These are phyloP conservation scores for Neofusicoccum sp. DNA, from an alignment of 2,329 filamentous ascomycete genomes.

Conservation along the genomic window DNA sequence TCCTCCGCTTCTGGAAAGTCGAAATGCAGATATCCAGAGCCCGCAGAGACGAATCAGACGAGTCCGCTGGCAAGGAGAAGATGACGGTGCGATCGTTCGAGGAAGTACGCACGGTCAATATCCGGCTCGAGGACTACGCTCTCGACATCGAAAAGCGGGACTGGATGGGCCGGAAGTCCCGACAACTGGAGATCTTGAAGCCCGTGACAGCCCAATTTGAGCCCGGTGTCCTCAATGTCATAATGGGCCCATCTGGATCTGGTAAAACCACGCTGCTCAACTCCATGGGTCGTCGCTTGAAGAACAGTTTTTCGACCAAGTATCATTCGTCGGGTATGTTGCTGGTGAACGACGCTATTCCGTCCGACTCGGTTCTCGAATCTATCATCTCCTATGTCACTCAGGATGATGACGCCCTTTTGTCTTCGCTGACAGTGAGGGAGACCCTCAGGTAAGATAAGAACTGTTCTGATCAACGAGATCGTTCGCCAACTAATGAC, in stretches of 20 bases:
- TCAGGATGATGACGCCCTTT: slow-evolving; percentile 74
- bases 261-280: slow-evolving; percentile 78
- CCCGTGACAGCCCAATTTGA: slow-evolving; percentile 69
- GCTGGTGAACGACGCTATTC: slow-evolving; percentile 69
- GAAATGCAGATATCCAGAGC: slow-evolving; percentile 71
- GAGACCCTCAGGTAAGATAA: slow-evolving; percentile 61
- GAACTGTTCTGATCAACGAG: fast-evolving
- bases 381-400: slow-evolving; percentile 77
- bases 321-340: slow-evolving; percentile 66
- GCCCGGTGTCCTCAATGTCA: slow-evolving; percentile 70
- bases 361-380: slow-evolving; percentile 68
- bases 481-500: background rate
- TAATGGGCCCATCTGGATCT: slow-evolving; percentile 79
- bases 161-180: slow-evolving; percentile 51
- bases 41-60: slow-evolving; percentile 56
- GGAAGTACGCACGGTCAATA: slow-evolving; percentile 63
- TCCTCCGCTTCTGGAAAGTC: slow-evolving; percentile 65
- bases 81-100: slow-evolving; percentile 58
- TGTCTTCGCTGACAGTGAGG: slow-evolving; percentile 74
- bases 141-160: slow-evolving; percentile 66
- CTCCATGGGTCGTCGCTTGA: slow-evolving; percentile 69
- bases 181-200: slow-evolving; percentile 59
- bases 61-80: slow-evolving; percentile 71
- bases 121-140: slow-evolving; percentile 66
- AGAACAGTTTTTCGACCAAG: slow-evolving; percentile 62